These are phyloP conservation scores for Bassia scoparia DNA, from an alignment of 148 eudicot genomes.

Conservation along the genomic window DNA sequence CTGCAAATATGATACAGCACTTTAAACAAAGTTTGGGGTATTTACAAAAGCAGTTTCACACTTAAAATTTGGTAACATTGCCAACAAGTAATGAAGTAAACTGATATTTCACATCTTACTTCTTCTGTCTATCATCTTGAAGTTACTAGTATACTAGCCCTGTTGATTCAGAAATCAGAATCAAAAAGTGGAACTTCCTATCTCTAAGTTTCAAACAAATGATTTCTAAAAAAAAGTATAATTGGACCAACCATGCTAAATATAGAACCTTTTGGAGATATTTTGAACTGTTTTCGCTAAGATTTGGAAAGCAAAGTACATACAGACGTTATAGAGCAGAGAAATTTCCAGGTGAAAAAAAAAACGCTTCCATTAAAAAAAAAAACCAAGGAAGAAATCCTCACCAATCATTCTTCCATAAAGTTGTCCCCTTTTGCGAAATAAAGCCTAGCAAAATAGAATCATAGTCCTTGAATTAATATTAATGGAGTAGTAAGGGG, in stretches of 20 bases:
- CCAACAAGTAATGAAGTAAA: no score
- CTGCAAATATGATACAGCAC: no score
- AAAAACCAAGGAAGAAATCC: not conserved
- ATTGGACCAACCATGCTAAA: no score
- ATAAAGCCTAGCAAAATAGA: constrained; percentile 45
- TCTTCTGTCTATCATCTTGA: not conserved
- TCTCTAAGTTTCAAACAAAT: not conserved
- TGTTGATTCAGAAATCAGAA: not conserved
- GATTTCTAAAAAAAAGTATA: no score
- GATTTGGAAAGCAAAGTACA: not conserved
- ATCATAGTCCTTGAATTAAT: constrained; percentile 11
- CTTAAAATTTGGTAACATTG: no score
- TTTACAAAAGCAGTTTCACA: no score
- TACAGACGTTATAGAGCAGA: not conserved
- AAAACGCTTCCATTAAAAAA: not conserved
- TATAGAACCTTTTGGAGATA: no score
- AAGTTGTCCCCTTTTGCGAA: constrained; percentile 46
- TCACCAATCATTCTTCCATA: constrained; percentile 56
- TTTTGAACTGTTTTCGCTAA: not conserved
- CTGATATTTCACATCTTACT: no score
- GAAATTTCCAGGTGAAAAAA: not conserved
- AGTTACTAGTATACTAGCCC: not conserved
- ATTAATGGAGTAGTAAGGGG: no score
- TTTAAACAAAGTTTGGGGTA: no score
- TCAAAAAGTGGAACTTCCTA: not conserved